Evolutionary conservation across 164 flowering plant species (phyloP).

Genomic region (Annona cherimola): DNA sequence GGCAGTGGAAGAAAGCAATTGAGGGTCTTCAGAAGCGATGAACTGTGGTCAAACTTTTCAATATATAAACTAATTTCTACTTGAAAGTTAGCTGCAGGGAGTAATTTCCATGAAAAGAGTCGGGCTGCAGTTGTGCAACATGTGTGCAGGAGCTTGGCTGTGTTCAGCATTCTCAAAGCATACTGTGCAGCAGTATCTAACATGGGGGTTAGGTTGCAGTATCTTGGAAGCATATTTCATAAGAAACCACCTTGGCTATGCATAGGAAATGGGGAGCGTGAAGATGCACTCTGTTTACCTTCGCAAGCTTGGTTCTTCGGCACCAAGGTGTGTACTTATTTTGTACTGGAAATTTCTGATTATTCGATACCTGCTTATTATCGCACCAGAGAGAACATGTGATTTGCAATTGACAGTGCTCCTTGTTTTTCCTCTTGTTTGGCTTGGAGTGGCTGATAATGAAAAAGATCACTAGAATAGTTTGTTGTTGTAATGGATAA

Average conservation of each 20-base stretch:
- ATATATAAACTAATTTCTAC: background rate
- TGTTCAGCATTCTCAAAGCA: too few species aligned
- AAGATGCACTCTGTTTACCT: background rate
- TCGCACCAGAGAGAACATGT: too few species aligned
- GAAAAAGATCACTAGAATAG: too few species aligned
- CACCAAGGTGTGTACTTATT: background rate
- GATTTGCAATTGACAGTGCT: too few species aligned
- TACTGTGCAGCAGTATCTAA: too few species aligned
- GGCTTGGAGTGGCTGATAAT: too few species aligned
- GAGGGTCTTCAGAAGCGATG: conserved; percentile 82
- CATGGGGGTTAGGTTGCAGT: too few species aligned
- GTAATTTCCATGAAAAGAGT: background rate
- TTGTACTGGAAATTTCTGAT: too few species aligned
- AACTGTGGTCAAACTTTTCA: conserved; percentile 10
- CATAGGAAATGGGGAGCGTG: background rate
- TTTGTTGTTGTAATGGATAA: too few species aligned
- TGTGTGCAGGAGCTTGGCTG: background rate
- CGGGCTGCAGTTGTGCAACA: background rate
- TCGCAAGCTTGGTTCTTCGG: background rate
- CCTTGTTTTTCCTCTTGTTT: too few species aligned
- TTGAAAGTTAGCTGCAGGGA: background rate
- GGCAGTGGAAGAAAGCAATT: conserved; percentile 93
- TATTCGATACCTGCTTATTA: too few species aligned
- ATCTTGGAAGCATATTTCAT: too few species aligned
- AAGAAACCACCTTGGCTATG: background rate